Conservation (phyloP, 805 yeast genomes). For the Candida railenensis region DNA sequence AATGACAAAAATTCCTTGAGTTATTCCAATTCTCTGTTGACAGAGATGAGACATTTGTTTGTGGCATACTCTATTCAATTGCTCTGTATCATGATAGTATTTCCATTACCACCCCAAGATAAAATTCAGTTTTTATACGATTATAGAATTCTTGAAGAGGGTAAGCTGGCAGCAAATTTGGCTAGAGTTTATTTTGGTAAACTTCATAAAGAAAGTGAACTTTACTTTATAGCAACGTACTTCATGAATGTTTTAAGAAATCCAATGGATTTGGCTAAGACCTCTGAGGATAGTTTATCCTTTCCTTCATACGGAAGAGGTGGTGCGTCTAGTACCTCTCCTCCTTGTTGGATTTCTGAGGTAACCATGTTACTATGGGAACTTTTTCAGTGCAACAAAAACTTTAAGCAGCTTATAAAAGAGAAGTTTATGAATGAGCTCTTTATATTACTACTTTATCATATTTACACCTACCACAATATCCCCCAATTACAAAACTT, state of each 20-base stretch:
- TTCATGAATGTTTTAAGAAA: constrained; percentile 46
- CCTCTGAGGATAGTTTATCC: constrained; percentile 6
- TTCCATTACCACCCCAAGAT: constrained; percentile 54
- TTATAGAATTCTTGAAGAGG: constrained; percentile 21
- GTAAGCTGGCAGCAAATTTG: constrained; percentile 42
- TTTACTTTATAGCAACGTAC: constrained; percentile 47
- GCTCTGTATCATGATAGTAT: constrained; percentile 57
- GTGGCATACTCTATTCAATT: constrained; percentile 61
- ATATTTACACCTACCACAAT: constrained; percentile 50
- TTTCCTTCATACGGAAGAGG: constrained; percentile 4
- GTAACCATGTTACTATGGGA: constrained; percentile 72
- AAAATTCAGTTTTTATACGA: constrained; percentile 36
- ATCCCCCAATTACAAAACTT: constrained; percentile 37
- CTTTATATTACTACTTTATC: constrained; percentile 52
- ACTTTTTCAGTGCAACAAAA: constrained; percentile 67
- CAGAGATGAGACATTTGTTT: constrained; percentile 45
- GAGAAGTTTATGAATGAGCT: constrained; percentile 53
- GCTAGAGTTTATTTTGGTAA: constrained; percentile 52
- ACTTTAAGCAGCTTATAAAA: constrained; percentile 40
- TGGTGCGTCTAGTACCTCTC: constrained; percentile 10
- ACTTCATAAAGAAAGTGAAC: constrained; percentile 54
- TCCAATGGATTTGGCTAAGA: constrained; percentile 33
- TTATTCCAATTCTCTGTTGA: constrained; percentile 23
- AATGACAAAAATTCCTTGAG: constrained; percentile 45
- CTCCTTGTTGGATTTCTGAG: constrained; percentile 54